Conservation (phyloP, 2,329 filamentous ascomycete species). For the Venturia carpophila region DNA sequence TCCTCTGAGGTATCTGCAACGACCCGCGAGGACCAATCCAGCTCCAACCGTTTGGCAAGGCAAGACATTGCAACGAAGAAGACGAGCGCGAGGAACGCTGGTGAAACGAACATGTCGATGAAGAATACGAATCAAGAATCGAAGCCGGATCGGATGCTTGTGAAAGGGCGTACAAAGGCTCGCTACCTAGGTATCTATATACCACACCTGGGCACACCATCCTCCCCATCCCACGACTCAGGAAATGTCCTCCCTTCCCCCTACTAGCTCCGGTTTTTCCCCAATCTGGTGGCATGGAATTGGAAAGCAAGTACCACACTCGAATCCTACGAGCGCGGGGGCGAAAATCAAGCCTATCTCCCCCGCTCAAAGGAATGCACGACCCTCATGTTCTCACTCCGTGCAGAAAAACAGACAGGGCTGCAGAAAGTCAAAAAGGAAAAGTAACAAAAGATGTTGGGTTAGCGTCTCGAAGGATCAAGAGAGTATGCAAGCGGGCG, state of each 20-base stretch:
- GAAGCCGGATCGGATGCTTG: not conserved
- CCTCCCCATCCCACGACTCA: conserved; percentile 1
- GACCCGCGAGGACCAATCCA: not conserved
- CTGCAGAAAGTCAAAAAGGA: too few relatives aligned
- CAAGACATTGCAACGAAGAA: not conserved
- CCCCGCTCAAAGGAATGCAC: not conserved
- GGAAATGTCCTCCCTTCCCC: not conserved
- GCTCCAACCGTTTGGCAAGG: conserved; percentile 1
- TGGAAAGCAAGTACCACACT: too few relatives aligned
- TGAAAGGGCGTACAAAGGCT: not conserved
- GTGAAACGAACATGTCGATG: not conserved
- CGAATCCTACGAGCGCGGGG: not conserved
- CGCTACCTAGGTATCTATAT: not conserved
- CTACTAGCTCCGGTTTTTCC: not conserved
- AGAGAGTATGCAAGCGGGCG: conserved; percentile 2
- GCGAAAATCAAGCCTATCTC: not conserved
- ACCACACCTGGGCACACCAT: too few relatives aligned
- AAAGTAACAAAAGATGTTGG: too few relatives aligned
- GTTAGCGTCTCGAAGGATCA: not conserved
- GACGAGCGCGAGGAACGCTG: not conserved
- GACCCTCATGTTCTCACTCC: too few relatives aligned
- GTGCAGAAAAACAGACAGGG: too few relatives aligned
- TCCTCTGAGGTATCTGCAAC: too few relatives aligned
- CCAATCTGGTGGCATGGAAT: too few relatives aligned
- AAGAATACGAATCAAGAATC: not conserved